Evolutionary conservation across 2,329 filamentous ascomycete species (phyloP).

Genomic region (Claviceps maximensis): DNA sequence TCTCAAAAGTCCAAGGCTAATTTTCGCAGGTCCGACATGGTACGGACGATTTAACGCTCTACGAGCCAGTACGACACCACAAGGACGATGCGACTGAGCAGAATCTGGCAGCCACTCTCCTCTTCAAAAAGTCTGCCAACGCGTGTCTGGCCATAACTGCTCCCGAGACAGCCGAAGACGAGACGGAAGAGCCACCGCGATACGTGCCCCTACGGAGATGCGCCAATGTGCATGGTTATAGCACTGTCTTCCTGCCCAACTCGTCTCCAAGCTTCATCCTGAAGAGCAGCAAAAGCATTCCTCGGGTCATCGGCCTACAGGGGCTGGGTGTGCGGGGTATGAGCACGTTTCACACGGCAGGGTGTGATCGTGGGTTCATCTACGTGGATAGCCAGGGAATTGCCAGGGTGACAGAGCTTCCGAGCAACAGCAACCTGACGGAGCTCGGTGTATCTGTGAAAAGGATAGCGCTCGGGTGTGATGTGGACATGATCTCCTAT

Average conservation of each 20-base stretch:
- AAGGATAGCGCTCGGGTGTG: constrained; percentile 56
- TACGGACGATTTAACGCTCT: constrained; percentile 74
- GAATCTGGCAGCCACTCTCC: constrained; percentile 42
- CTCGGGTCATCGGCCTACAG: constrained; percentile 61
- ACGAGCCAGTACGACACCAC: constrained; percentile 57
- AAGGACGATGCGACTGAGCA: constrained; percentile 20
- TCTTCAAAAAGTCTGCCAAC: constrained; percentile 66
- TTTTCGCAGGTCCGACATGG: constrained; percentile 50
- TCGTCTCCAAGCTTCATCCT: constrained; percentile 68
- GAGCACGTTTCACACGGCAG: constrained; percentile 62
- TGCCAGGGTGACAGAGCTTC: constrained; percentile 61
- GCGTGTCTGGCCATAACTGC: constrained; percentile 48
- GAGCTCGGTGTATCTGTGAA: constrained; percentile 65
- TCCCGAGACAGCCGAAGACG: constrained; percentile 35
- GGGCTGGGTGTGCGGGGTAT: constrained; percentile 57
- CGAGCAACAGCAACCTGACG: constrained; percentile 49
- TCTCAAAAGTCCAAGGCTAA: neutral
- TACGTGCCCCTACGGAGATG: constrained; percentile 44
- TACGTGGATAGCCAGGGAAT: constrained; percentile 64
- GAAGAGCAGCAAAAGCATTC: constrained; percentile 65
- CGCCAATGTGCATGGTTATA: constrained; percentile 60
- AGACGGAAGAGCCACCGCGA: constrained; percentile 31
- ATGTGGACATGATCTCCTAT: constrained; percentile 62
- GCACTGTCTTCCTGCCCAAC: constrained; percentile 71
- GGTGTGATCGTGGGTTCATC: constrained; percentile 70